Evolutionary conservation across 371 early-diverging fungal species (phyloP).

Genomic region (Sporodiniella umbellata): DNA sequence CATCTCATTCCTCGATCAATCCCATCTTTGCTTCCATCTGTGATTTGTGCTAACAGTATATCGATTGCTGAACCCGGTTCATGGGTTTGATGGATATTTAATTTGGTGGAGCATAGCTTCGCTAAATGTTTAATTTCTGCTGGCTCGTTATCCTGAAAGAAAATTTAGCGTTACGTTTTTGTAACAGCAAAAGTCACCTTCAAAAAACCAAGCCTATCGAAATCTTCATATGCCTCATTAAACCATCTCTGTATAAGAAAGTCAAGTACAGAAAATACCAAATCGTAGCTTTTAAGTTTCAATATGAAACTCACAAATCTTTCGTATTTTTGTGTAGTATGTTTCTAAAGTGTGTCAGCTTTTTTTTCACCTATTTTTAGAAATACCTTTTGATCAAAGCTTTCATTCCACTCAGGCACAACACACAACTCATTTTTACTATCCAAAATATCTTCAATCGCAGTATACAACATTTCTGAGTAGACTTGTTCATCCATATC

Average conservation of each 20-base stretch:
- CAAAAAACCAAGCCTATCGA: constrained; percentile 26
- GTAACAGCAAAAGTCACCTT: constrained; percentile 13
- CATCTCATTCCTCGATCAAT: constrained; percentile 44
- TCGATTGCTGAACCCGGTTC: constrained; percentile 17
- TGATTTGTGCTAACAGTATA: constrained; percentile 31
- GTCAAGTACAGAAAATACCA: constrained; percentile 41
- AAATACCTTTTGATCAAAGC: constrained; percentile 24
- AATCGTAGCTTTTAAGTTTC: constrained; percentile 36
- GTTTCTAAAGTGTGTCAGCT: constrained; percentile 17
- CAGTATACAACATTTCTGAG: constrained; percentile 27
- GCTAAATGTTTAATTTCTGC: constrained; percentile 27
- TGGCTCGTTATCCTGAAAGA: constrained; percentile 30
- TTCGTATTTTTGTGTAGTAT: constrained; percentile 33
- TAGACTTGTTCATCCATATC: constrained; percentile 34
- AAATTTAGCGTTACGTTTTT: background rate
- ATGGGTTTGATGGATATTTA: background rate
- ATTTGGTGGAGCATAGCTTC: constrained; percentile 25
- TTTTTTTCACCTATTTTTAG: background rate
- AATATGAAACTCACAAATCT: constrained; percentile 34
- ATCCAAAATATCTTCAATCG: constrained; percentile 34
- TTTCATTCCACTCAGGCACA: constrained; percentile 24
- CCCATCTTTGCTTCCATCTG: constrained; percentile 17
- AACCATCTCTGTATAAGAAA: constrained; percentile 41
- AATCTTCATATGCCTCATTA: constrained; percentile 29
- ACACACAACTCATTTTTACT: constrained; percentile 23